Conservation (phyloP, 2,329 filamentous ascomycete species). For the Curvularia lunata region DNA sequence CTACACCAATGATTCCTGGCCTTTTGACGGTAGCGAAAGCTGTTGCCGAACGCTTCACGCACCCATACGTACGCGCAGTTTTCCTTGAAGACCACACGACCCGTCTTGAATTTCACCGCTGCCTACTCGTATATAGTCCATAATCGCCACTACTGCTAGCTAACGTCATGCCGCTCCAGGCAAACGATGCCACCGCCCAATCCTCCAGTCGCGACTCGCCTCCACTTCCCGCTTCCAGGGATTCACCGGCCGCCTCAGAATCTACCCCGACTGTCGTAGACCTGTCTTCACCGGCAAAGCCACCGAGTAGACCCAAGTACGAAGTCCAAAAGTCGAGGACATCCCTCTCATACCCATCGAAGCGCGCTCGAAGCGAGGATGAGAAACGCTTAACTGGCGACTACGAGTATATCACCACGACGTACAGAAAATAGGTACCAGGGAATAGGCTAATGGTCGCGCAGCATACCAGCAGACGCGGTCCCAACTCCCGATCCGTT, state of each 20-base stretch:
- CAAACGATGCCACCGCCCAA: slow-evolving; percentile 25
- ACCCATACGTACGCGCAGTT: slow-evolving; percentile 18
- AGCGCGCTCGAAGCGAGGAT: slow-evolving; percentile 16
- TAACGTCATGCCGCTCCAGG: slow-evolving; percentile 31
- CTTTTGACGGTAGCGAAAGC: slow-evolving; percentile 11
- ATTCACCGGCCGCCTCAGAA: slow-evolving; percentile 8
- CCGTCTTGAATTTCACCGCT: neutral
- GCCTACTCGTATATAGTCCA: neutral
- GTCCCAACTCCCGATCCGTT: slow-evolving; percentile 22
- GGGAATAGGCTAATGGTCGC: slow-evolving; percentile 15
- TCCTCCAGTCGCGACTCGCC: slow-evolving; percentile 11
- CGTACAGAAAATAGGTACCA: neutral
- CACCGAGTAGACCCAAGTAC: neutral
- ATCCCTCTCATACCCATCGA: neutral
- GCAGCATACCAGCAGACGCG: slow-evolving; percentile 28
- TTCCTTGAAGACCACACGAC: slow-evolving; percentile 3
- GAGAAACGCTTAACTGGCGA: slow-evolving; percentile 26
- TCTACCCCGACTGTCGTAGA: slow-evolving; percentile 12
- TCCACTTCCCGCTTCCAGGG: slow-evolving; percentile 11
- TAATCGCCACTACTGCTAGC: slow-evolving; percentile 6
- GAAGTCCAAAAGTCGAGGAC: neutral
- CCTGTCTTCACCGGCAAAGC: slow-evolving; percentile 19
- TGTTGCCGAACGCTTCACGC: slow-evolving; percentile 9
- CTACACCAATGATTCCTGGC: slow-evolving; percentile 16
- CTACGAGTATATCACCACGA: slow-evolving; percentile 18